Conservation (phyloP, 2,329 filamentous ascomycete genomes). For the Aureobasidium vineae region DNA sequence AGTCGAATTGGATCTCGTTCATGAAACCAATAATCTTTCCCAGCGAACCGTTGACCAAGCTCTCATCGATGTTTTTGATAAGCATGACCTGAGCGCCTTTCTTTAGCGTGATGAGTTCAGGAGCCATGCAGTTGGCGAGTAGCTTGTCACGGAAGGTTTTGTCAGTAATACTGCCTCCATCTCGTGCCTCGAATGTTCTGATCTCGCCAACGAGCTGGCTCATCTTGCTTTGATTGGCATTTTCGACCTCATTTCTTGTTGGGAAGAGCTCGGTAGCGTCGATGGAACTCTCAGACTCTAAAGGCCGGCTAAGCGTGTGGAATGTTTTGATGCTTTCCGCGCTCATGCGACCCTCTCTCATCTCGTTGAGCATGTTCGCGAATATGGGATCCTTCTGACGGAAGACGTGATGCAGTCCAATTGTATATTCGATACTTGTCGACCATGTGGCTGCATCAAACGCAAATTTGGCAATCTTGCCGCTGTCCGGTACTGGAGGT, state of each 20-base stretch:
- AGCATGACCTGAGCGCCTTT: slow-evolving; percentile 96
- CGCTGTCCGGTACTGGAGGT: slow-evolving; percentile 82
- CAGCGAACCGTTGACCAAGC: slow-evolving; percentile 88
- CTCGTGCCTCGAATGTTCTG: slow-evolving; percentile 68
- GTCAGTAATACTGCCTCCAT: slow-evolving; percentile 68
- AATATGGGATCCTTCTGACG: slow-evolving; percentile 90
- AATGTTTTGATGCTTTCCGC: slow-evolving; percentile 76
- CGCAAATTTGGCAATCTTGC: slow-evolving; percentile 76
- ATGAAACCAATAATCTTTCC: slow-evolving; percentile 83
- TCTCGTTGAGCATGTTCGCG: slow-evolving; percentile 94
- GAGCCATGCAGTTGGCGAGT: slow-evolving; percentile 89
- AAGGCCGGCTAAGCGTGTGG: slow-evolving; percentile 65
- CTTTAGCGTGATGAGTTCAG: slow-evolving; percentile 75
- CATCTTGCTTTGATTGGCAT: slow-evolving; percentile 75
- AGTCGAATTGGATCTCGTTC: slow-evolving; percentile 62
- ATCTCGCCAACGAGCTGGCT: slow-evolving; percentile 65
- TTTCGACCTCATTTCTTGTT: slow-evolving; percentile 83
- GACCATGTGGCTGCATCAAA: slow-evolving; percentile 92
- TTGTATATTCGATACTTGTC: slow-evolving; percentile 91
- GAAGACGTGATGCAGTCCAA: slow-evolving; percentile 92
- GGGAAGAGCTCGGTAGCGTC: slow-evolving; percentile 92
- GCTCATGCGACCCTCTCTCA: slow-evolving; percentile 82
- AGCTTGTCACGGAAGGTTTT: slow-evolving; percentile 69
- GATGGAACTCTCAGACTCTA: slow-evolving; percentile 67
- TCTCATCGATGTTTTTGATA: slow-evolving; percentile 98